Evolutionary conservation across 768 basidiomycete species (phyloP).

Genomic region (Peribolospora kevripleyi): DNA sequence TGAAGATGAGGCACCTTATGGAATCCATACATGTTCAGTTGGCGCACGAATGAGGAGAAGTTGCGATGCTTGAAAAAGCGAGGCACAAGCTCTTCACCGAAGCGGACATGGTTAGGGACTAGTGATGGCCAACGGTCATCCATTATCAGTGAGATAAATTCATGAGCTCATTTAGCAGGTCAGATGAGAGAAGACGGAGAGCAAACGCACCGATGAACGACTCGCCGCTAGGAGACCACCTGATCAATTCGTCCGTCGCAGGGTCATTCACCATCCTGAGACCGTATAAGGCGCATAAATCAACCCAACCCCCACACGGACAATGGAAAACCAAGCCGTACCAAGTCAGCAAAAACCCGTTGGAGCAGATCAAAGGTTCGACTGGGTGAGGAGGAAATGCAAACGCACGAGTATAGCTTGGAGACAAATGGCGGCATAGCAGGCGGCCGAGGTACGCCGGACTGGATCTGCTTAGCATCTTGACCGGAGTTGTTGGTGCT

Average conservation of each 20-base stretch:
- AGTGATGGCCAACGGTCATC: constrained; percentile 3
- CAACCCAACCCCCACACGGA: too few relatives aligned
- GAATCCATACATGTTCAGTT: constrained; percentile 90
- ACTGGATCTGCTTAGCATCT: too few relatives aligned
- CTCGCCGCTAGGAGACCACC: constrained; percentile 76
- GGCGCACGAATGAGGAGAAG: constrained; percentile 73
- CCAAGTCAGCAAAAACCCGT: too few relatives aligned
- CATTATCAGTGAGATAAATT: background rate
- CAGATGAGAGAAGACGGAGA: constrained; percentile 6
- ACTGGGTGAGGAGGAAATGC: too few relatives aligned
- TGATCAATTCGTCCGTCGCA: constrained; percentile 54
- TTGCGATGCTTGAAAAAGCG: constrained; percentile 96
- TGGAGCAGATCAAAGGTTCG: too few relatives aligned
- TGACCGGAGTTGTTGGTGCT: too few relatives aligned
- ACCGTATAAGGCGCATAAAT: too few relatives aligned
- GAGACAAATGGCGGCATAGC: too few relatives aligned
- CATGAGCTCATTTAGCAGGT: background rate
- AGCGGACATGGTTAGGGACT: constrained; percentile 81
- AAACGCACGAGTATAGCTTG: too few relatives aligned
- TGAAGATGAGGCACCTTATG: constrained; percentile 89
- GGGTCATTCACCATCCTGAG: constrained; percentile 75
- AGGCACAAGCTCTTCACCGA: constrained; percentile 68
- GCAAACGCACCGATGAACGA: constrained; percentile 57
- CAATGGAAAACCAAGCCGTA: too few relatives aligned
- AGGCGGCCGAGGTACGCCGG: too few relatives aligned